Conservation (phyloP, 164 flowering plant genomes). For the Umbilicus rupestris region DNA sequence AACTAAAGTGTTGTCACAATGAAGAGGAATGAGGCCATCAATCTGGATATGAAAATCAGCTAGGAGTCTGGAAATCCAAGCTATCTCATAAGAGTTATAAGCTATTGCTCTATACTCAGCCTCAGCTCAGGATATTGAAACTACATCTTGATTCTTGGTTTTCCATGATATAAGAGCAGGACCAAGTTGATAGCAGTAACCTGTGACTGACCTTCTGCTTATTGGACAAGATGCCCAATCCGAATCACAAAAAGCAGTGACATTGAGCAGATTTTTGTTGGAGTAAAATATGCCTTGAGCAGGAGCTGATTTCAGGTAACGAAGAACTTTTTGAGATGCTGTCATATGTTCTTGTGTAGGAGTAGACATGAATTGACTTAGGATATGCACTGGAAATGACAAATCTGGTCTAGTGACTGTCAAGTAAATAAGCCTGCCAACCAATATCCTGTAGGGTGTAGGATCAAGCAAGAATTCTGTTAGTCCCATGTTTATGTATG, state of each 20-base stretch:
- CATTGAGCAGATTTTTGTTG: background rate
- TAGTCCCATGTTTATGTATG: too few relatives aligned
- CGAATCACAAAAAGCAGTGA: background rate
- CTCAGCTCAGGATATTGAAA: conserved; percentile 7
- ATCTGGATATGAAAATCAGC: too few relatives aligned
- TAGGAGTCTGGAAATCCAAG: too few relatives aligned
- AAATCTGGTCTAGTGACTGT: conserved; percentile 14
- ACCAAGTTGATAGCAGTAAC: conserved; percentile 10
- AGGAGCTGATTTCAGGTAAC: conserved; percentile 1
- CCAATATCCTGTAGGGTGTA: conserved; percentile 5
- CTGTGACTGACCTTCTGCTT: conserved; percentile 9
- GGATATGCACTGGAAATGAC: conserved; percentile 2
- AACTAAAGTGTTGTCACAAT: too few relatives aligned
- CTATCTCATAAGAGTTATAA: too few relatives aligned
- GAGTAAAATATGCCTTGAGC: conserved; percentile 1
- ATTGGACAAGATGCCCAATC: conserved; percentile 2
- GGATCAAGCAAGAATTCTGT: background rate
- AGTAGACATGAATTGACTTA: conserved; percentile 13
- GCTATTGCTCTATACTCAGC: conserved; percentile 3
- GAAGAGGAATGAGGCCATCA: too few relatives aligned
- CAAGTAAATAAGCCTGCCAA: conserved; percentile 14
- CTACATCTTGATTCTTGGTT: conserved; percentile 11
- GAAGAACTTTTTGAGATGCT: background rate
- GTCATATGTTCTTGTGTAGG: conserved; percentile 2
- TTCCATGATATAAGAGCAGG: conserved; percentile 13